Conservation (phyloP, 352 stramenopile species). For the Globisporangium heterothallicum region DNA sequence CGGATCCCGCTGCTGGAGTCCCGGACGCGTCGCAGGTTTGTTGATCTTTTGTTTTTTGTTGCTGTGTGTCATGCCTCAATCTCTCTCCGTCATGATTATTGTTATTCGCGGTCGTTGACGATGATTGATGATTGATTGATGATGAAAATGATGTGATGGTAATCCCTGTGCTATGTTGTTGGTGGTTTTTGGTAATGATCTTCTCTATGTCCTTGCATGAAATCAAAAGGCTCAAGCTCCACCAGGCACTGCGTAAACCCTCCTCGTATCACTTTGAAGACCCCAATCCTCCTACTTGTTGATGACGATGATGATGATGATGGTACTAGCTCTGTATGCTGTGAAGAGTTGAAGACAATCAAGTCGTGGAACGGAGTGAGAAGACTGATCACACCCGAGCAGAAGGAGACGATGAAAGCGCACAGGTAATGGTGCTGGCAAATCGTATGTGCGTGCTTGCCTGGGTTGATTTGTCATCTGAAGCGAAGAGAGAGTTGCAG, state of each 20-base stretch:
- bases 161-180: constrained; percentile 20
- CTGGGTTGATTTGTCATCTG: constrained; percentile 1
- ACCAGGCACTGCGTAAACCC: constrained; percentile 47
- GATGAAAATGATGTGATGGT: constrained; percentile 28
- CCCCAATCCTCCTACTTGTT: constrained; percentile 6
- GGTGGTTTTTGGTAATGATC: constrained; percentile 29
- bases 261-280: constrained; percentile 8
- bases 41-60: constrained; percentile 39
- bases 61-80: constrained; percentile 10
- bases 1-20: constrained; percentile 10
- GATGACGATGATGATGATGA: constrained; percentile 13
- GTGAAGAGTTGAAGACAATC: not conserved
- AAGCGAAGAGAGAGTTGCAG: constrained; percentile 2
- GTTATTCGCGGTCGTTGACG: constrained; percentile 7
- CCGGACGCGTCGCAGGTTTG: constrained; percentile 52
- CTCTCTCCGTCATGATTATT: constrained; percentile 15
- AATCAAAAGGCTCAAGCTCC: constrained; percentile 51
- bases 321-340: constrained; percentile 10
- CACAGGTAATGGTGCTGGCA: too few species aligned
- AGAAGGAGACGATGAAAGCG: not conserved
- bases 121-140: constrained; percentile 14
- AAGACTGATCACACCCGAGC: constrained; percentile 8
- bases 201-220: constrained; percentile 15
- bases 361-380: constrained; percentile 3
- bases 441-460: too few species aligned